Evolutionary conservation across 148 eudicot genomes (phyloP), one percentile per base, ranked within the genome.

Genomic region (Gaultheria prostrata): DNA sequence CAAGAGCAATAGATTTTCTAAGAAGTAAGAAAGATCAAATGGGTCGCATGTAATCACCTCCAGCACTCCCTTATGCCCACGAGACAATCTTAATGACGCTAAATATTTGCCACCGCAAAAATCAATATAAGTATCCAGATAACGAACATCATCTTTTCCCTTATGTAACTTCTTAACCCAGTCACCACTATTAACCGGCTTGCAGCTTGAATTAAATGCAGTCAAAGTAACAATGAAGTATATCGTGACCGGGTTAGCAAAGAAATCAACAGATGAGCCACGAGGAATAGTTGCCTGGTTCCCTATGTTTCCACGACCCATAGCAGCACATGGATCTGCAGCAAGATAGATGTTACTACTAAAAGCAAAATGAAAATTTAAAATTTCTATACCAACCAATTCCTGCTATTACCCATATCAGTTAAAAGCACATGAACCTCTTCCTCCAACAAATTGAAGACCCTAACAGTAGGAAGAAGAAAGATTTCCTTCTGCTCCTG

Each of bases 401-500:
- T 83, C 9, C 65, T 72, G 76, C 56, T 45, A 18, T 78, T 93
- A 95, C 99, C 99, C 88, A 82, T 84, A 87, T 93, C 98, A 80
- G 89, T 90, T 78, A 97, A 86, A 79, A 88, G 90, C 82, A 97
- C 98, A 84, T 89, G 91, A 78, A 97, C 86, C 85, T 93, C 96
- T 76, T 87, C 86, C 76, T 97, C 90, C 89, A 97, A 89, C 81
- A 97, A 87, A 85, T 97, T 97, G 54, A 85, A 86, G 83, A 97
- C 88, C 82, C 86, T 87, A 83, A 97, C 86, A 80, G 99, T 93
- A 83, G 99, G 99, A 88, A 97, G 95, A 85, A 97, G 84, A 89
- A 88, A 92, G 79, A 97, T 84, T 88, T 97, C 98, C 89, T 93
- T 97, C 91, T 95, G 98, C 86, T 93, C 92, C 86, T 82, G 94